Evolutionary conservation across 2,329 filamentous ascomycete species (phyloP).

Genomic region (Fusarium miscanthi): DNA sequence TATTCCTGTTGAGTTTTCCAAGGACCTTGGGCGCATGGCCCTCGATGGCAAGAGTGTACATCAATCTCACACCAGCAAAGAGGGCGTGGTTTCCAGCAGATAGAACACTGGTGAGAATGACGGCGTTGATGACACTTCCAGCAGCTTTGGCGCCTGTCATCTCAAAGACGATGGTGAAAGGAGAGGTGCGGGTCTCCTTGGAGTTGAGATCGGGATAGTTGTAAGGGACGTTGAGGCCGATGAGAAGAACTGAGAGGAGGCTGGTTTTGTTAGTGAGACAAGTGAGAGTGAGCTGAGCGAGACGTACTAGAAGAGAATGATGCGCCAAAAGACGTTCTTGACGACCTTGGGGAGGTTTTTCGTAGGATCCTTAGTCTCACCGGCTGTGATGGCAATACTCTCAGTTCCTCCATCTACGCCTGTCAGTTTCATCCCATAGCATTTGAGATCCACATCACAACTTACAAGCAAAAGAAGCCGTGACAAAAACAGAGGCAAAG

Average conservation of each 20-base stretch:
- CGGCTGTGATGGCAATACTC: slow-evolving; percentile 73
- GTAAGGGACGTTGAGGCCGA: slow-evolving; percentile 71
- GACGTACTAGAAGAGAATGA: slow-evolving; percentile 61
- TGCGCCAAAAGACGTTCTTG: slow-evolving; percentile 74
- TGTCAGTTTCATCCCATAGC: not conserved
- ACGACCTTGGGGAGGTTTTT: slow-evolving; percentile 71
- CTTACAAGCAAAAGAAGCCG: slow-evolving; percentile 66
- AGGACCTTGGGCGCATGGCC: slow-evolving; percentile 68
- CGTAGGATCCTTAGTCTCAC: slow-evolving; percentile 72
- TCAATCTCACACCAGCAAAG: slow-evolving; percentile 50
- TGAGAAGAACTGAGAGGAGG: slow-evolving; percentile 53
- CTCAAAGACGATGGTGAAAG: slow-evolving; percentile 68
- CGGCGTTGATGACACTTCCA: slow-evolving; percentile 68
- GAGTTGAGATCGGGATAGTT: slow-evolving; percentile 52
- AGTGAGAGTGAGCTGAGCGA: no score
- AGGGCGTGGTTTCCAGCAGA: slow-evolving; percentile 54
- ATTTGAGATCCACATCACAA: slow-evolving; percentile 1
- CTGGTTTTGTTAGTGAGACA: slow-evolving; percentile 31
- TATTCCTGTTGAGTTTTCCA: slow-evolving; percentile 50
- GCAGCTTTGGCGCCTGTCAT: slow-evolving; percentile 64
- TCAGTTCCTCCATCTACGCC: slow-evolving; percentile 63
- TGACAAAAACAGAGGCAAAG: slow-evolving; percentile 70
- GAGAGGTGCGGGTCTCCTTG: slow-evolving; percentile 51
- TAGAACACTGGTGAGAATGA: slow-evolving; percentile 58
- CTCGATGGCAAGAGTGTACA: slow-evolving; percentile 53